These are phyloP conservation scores for Komagataella kurtzmanii DNA, from an alignment of 805 yeast species.

Conservation along the genomic window DNA sequence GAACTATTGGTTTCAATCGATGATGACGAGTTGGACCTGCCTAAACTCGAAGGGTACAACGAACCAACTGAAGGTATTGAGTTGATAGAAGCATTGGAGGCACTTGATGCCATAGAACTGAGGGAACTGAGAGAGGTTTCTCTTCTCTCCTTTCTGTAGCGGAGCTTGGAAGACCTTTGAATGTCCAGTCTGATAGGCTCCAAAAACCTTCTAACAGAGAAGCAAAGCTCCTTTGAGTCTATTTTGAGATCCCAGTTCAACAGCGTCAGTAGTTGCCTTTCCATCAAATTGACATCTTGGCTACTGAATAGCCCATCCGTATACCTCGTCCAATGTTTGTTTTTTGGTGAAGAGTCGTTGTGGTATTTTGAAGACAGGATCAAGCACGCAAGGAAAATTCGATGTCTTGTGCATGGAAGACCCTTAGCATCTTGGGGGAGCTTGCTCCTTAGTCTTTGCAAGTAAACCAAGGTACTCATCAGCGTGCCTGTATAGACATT, in stretches of 20 bases:
- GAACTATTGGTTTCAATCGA: neutral
- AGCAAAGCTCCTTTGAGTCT: constrained; percentile 26
- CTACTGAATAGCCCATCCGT: constrained; percentile 59
- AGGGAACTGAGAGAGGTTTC: neutral
- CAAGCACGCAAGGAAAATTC: constrained; percentile 63
- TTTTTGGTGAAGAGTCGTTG: constrained; percentile 70
- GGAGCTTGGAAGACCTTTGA: constrained; percentile 16
- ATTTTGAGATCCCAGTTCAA: constrained; percentile 59
- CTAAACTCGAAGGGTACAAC: neutral
- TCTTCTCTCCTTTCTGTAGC: constrained; percentile 9
- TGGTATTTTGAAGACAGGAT: constrained; percentile 62
- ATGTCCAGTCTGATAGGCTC: constrained; percentile 32
- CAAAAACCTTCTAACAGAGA: constrained; percentile 29
- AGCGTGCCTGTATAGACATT: constrained; percentile 74
- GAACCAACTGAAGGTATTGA: neutral
- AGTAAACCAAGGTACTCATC: constrained; percentile 57
- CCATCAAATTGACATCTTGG: constrained; percentile 70
- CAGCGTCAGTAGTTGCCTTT: constrained; percentile 55
- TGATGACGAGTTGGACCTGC: neutral
- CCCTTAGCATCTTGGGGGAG: constrained; percentile 67
- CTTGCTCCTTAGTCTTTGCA: constrained; percentile 44
- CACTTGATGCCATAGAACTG: neutral
- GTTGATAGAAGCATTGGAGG: neutral
- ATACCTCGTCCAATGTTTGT: constrained; percentile 67
- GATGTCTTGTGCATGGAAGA: constrained; percentile 66